Conservation (phyloP, 2,329 filamentous ascomycete genomes). For the Monilinia vaccinii-corymbosi region DNA sequence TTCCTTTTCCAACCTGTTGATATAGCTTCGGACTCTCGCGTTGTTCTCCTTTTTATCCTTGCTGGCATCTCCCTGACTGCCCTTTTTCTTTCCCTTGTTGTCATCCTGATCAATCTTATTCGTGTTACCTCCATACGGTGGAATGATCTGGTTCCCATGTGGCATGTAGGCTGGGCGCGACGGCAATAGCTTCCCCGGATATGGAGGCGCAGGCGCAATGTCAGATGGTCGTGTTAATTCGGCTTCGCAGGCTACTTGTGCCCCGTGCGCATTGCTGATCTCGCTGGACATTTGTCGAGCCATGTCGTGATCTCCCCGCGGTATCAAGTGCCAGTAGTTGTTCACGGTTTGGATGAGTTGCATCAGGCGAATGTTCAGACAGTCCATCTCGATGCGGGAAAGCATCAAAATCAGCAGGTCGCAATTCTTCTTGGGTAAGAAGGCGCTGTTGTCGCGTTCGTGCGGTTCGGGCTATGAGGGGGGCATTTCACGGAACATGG, state of each 20-base stretch:
- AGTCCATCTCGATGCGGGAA: conserved; percentile 8
- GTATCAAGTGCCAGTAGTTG: conserved; percentile 3
- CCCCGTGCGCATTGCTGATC: neutral
- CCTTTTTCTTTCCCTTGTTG: neutral
- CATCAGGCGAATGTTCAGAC: neutral
- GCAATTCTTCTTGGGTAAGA: neutral
- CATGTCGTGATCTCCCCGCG: neutral
- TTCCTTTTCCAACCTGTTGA: neutral
- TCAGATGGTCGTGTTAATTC: conserved; percentile 4
- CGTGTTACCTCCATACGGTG: neutral
- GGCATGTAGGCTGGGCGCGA: neutral
- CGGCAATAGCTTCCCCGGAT: conserved; percentile 2
- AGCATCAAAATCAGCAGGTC: conserved; percentile 6
- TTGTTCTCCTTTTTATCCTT: neutral
- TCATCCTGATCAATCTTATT: neutral
- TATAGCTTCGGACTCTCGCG: neutral
- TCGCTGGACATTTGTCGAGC: neutral
- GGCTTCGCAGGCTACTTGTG: conserved; percentile 1
- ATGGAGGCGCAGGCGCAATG: conserved; percentile 9
- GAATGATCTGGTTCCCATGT: neutral
- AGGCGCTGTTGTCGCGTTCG: conserved; percentile 5
- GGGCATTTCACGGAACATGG: conserved; percentile 1
- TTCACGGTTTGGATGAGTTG: conserved; percentile 2
- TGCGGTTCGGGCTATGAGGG: conserved; percentile 7
- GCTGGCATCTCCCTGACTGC: neutral